Percentiles rank a stretch among this genome's conserved stretches.
Evolutionary conservation across 108 stramenopile species (phyloP).

Genomic region (Pseudonitzschia delicatissima): DNA sequence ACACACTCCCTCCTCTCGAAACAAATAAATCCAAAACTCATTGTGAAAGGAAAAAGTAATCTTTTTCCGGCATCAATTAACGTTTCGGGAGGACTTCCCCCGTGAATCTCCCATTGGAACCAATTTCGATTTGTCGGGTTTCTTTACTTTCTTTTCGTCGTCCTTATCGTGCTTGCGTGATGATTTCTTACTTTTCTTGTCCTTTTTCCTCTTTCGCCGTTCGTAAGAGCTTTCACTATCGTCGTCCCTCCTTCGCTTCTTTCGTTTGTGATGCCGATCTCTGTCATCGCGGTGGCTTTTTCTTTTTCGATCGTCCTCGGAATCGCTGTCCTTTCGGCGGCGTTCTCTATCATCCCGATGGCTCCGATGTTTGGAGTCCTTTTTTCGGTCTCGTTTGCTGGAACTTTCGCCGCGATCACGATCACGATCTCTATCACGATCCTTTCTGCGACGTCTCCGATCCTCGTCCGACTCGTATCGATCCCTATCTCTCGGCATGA

Average conservation of each 20-base stretch:
- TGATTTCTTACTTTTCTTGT: slow-evolving; percentile 3
- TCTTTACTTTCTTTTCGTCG: slow-evolving; percentile 16
- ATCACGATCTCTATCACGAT: neutral
- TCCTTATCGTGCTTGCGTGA: neutral
- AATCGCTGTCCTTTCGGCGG: neutral
- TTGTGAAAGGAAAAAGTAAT: slow-evolving; percentile 78
- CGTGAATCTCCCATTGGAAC: slow-evolving; percentile 28
- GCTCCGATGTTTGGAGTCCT: too few species aligned
- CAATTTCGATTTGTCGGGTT: slow-evolving; percentile 31
- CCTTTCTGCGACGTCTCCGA: neutral
- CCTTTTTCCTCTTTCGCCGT: neutral
- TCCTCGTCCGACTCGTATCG: neutral
- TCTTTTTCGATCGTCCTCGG: neutral
- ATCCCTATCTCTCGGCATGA: neutral
- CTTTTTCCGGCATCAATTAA: slow-evolving; percentile 57
- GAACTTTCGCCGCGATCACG: too few species aligned
- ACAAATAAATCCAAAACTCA: slow-evolving; percentile 75
- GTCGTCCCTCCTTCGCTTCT: neutral
- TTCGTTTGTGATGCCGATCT: neutral
- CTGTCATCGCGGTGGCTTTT: neutral
- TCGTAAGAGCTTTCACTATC: neutral
- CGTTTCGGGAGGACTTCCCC: slow-evolving; percentile 32
- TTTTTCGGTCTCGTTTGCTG: neutral
- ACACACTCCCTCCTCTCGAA: slow-evolving; percentile 55
- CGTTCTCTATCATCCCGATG: neutral